Conservation (phyloP, 75 land plant genomes). For the Pinus taeda region DNA sequence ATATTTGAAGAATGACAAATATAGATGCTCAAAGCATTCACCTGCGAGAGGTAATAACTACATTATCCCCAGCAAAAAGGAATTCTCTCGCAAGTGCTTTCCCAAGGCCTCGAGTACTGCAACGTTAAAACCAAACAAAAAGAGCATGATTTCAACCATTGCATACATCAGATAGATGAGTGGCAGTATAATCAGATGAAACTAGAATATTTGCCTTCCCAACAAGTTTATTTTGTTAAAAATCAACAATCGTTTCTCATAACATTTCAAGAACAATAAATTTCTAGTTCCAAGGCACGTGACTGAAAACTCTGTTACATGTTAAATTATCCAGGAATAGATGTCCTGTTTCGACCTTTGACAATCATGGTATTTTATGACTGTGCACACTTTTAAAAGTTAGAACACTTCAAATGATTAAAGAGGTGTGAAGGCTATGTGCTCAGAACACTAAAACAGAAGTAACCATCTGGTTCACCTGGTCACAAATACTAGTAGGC, state of each 20-base stretch:
- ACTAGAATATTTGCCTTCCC: neutral
- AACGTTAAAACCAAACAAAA: slow-evolving; percentile 1
- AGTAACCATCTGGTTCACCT: no score
- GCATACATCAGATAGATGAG: neutral
- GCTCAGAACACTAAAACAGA: no score
- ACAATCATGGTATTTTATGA: no score
- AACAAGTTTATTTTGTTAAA: neutral
- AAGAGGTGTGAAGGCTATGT: no score
- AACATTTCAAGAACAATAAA: neutral
- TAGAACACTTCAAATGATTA: no score
- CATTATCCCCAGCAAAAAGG: slow-evolving; percentile 89
- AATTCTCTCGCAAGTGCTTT: slow-evolving; percentile 99
- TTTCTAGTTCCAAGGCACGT: neutral
- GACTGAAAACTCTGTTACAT: neutral
- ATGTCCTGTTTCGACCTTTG: no score
- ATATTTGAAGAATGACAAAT: neutral
- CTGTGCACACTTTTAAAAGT: no score
- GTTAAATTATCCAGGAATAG: neutral
- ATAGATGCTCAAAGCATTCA: slow-evolving; percentile 9
- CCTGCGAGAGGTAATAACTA: slow-evolving; percentile 97
- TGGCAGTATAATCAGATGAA: neutral
- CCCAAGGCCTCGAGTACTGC: slow-evolving; percentile 95
- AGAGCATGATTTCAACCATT: slow-evolving; percentile 2
- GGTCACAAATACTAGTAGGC: no score
- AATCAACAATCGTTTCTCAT: neutral